Conservation (phyloP, 2,329 filamentous ascomycete species). For the Elsinoe batatas region DNA sequence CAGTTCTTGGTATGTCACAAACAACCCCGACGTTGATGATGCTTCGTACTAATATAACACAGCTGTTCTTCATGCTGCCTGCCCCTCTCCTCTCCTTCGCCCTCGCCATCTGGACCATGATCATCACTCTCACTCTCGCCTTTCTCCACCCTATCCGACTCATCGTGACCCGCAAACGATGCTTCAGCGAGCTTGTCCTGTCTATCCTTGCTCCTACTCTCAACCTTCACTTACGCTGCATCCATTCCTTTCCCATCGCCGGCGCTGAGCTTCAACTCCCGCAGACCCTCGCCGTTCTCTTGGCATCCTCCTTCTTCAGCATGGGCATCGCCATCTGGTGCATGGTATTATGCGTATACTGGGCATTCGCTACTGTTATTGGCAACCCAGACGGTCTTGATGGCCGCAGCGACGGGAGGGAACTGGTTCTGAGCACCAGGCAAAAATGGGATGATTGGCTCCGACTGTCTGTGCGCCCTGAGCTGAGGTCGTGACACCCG, state of each 20-base stretch:
- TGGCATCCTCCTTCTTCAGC: slow-evolving; percentile 48
- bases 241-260: slow-evolving; percentile 35
- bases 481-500: slow-evolving; percentile 15
- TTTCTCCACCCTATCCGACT: slow-evolving; percentile 35
- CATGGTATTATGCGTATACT: slow-evolving; percentile 53
- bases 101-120: slow-evolving; percentile 45
- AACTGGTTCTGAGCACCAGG: slow-evolving; percentile 48
- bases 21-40: slow-evolving; percentile 12
- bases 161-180: slow-evolving; percentile 32
- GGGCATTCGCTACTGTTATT: slow-evolving; percentile 51
- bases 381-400: slow-evolving; percentile 52
- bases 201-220: slow-evolving; percentile 45
- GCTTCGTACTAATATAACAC: slow-evolving; percentile 5
- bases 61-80: slow-evolving; percentile 45
- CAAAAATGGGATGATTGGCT: slow-evolving; percentile 54
- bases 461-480: slow-evolving; percentile 13
- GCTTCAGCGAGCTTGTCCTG: slow-evolving; percentile 44
- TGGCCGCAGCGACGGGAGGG: slow-evolving; percentile 50
- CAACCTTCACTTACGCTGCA: slow-evolving; percentile 40
- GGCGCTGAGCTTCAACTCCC: slow-evolving; percentile 28
- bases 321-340: slow-evolving; percentile 46
- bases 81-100: slow-evolving; percentile 46
- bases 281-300: slow-evolving; percentile 40
- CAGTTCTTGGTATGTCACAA: slow-evolving; percentile 31
- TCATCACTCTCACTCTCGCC: slow-evolving; percentile 42